Base-by-base conservation (phyloP, 495 filamentous ascomycete species). In the Penicillium roqueforti region DNA sequence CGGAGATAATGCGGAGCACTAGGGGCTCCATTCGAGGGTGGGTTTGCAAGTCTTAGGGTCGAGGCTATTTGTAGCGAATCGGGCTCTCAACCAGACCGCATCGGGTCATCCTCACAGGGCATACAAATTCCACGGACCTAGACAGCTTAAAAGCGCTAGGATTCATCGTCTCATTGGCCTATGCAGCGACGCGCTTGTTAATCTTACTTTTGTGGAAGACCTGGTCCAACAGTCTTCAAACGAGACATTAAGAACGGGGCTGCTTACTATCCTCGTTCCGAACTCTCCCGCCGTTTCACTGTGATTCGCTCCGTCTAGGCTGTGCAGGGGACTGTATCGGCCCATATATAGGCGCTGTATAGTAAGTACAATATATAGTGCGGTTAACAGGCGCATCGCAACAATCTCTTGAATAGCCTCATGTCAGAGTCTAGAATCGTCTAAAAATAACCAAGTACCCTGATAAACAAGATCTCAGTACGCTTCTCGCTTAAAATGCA, bases 131-230 rank as follows among this genome's bases (percentile, higher is more conserved):
- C 29, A 53, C 8, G 19, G 58, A 25, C 40, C 58, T 26, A 29
- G 19, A n/a, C 19, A 46, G 1, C 10, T 44, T 38, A 3, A 41
- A 11, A 25, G 32, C n/a, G 55, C 56, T 0, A 47, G 25, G 8
- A 37, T 59, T 5, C 36, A 65, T n/a, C 14, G 50, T 18, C 22
- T 59, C 16, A 59, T 51, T 46, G 59, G 53, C 0, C 53, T 50
- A 1, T 46, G 56, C 3, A 62, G 59, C n/a, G 51, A 62, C 22
- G 38, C 38, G 4, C 11, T 32, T 16, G 45, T 14, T 3, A 46
- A 54, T 13, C 26, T 57, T 2, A 59, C 59, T 3, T 65, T 62
- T 11, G 55, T 10, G 62, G 62, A 4, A 54, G 37, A 6, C 49
- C 61, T n/a, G 2, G 59, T 57, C 20, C 40, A 28, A n/a, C 28